phyloP scores from a whole-genome alignment of 2,329 filamentous ascomycete species.

The Fusarium solani-melongenae region DNA sequence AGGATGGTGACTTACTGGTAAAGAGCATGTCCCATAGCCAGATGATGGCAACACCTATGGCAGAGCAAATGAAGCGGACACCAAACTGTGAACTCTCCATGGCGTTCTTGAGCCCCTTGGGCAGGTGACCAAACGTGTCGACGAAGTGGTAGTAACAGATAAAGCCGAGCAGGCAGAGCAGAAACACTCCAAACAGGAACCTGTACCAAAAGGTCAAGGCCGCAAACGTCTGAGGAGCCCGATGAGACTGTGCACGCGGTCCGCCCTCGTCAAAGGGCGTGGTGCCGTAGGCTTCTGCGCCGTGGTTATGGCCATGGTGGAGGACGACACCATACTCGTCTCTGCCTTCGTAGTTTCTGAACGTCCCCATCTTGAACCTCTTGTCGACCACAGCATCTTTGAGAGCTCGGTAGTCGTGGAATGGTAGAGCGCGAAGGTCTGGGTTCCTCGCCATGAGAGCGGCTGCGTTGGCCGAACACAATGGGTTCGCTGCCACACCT shows the following conservation, averaged over 20 bases:
- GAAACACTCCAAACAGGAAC: conserved; percentile 45
- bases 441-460: conserved; percentile 35
- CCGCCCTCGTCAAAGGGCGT: conserved; percentile 24
- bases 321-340: conserved; percentile 36
- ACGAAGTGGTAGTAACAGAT: conserved; percentile 53
- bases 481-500: conserved; percentile 37
- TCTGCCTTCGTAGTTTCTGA: conserved; percentile 12
- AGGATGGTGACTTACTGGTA: conserved; percentile 43
- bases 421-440: conserved; percentile 20
- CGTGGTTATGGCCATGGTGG: background rate
- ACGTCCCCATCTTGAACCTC: conserved; percentile 30
- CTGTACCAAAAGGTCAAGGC: conserved; percentile 50
- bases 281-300: background rate
- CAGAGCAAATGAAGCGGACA: conserved; percentile 56
- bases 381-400: conserved; percentile 20
- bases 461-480: conserved; percentile 31
- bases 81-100: conserved; percentile 56
- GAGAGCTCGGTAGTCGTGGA: conserved; percentile 27
- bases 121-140: conserved; percentile 38
- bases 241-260: background rate
- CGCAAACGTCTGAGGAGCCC: conserved; percentile 47
- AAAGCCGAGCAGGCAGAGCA: conserved; percentile 49
- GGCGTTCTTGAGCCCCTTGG: conserved; percentile 45
- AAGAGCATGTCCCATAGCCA: conserved; percentile 55
- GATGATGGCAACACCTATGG: conserved; percentile 55